Evolutionary conservation across 306 rosid genomes (phyloP), one percentile per base, ranked within the genome.

Genomic region (Quercus agrifolia): DNA sequence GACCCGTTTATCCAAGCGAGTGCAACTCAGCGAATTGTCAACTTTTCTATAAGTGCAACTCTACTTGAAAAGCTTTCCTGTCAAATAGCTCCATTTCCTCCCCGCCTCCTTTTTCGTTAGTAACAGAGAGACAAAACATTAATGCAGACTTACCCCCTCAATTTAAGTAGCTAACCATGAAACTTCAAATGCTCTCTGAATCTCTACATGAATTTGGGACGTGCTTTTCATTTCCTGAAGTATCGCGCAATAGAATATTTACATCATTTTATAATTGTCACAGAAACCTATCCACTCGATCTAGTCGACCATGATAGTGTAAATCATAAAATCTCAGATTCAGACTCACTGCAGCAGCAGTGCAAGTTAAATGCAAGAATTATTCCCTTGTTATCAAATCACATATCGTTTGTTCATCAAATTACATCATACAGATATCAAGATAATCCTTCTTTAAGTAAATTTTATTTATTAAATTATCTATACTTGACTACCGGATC

Each of bases 401-500:
- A 58, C 23, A 20, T 13, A 7, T 20, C 7, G 12, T 58, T 8
- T 23, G 18, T 35, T 56, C 4, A 54, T 67, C 38, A 54, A 14
- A 66, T 54, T 31, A 23, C 64, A 62, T 25, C 70, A 63, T 15
- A 27, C 30, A 63, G 20, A 19, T 67, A 7, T 49, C 72, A 19
- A 31, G 31, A 35, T 67, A 67, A 67, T 25, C 3, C 5, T 19
- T n/a, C 52, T 67, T 4, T 69, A 38, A 18, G 51, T 31, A 21
- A 27, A 0, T 58, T 19, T 72, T 12, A 25, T 67, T 68, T 41
- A 35, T 58, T 17, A 52, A 21, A 81, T 56, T 67, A 80, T 84
- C 84, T 80, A 79, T 74, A 79, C 77, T 74, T 19, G 33, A 81
- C 80, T 87, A 80, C 84, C 54, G 84, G 70, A 64, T 49, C 79